Evolutionary conservation across 192 early-diverging fungal species (phyloP).

Genomic region (Bifiguratus adelaidae): DNA sequence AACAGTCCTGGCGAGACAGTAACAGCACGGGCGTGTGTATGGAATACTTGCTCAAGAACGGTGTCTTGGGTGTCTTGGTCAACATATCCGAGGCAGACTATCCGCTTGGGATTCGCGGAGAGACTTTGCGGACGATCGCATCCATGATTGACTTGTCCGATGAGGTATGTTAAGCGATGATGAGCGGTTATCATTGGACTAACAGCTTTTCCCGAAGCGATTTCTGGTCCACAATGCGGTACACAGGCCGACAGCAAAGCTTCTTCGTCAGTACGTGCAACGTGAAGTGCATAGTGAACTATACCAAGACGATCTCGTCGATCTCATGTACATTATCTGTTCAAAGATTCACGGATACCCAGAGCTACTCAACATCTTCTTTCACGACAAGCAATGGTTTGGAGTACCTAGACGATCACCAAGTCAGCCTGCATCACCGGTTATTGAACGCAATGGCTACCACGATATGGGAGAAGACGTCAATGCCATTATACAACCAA

Average conservation of each 20-base stretch:
- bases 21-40: slow-evolving; percentile 72
- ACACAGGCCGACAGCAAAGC: slow-evolving; percentile 71
- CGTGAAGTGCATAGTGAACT: slow-evolving; percentile 34
- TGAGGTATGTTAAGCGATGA: no score
- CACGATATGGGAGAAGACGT: neutral
- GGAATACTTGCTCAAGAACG: slow-evolving; percentile 80
- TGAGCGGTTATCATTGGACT: no score
- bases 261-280: slow-evolving; percentile 60
- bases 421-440: slow-evolving; percentile 1
- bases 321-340: slow-evolving; percentile 68
- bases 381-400: slow-evolving; percentile 56
- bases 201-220: no score
- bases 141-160: slow-evolving; percentile 78
- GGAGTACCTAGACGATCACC: slow-evolving; percentile 26
- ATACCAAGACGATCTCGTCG: slow-evolving; percentile 53
- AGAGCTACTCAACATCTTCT: slow-evolving; percentile 64
- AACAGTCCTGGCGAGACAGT: slow-evolving; percentile 68
- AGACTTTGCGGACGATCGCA: slow-evolving; percentile 68
- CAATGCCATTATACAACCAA: neutral
- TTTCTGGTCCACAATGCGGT: slow-evolving; percentile 86
- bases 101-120: slow-evolving; percentile 69
- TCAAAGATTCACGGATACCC: slow-evolving; percentile 73
- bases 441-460: neutral
- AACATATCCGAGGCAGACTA: slow-evolving; percentile 64
- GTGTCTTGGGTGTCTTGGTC: slow-evolving; percentile 72